Conservation (phyloP, 306 rosid species). For the Hippophae gyantsensis region DNA sequence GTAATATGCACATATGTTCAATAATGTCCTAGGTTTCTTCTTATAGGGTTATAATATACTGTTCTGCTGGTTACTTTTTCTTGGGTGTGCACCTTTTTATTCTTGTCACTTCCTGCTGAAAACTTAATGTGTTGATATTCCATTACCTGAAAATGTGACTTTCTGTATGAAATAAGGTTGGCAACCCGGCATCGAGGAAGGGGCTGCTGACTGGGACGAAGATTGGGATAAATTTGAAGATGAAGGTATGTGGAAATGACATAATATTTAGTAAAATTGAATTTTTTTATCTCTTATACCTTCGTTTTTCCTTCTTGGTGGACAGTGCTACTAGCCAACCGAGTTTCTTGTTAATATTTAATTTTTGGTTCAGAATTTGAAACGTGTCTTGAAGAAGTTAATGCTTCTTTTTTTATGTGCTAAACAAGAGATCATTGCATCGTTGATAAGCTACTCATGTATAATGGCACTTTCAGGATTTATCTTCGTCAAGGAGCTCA, state of each 20-base stretch:
- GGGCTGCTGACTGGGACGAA: slow-evolving; percentile 95
- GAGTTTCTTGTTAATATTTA: not conserved
- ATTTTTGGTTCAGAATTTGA: not conserved
- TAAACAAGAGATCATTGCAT: slow-evolving; percentile 1
- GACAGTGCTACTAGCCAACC: not conserved
- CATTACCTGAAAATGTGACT: not conserved
- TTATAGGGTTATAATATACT: too few relatives aligned
- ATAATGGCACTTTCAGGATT: slow-evolving; percentile 49
- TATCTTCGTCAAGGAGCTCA: slow-evolving; percentile 74
- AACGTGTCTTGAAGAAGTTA: too few relatives aligned
- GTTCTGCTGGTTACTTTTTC: slow-evolving; percentile 5
- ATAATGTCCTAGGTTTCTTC: too few relatives aligned
- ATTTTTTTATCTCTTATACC: too few relatives aligned
- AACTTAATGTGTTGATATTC: not conserved
- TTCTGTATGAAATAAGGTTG: slow-evolving; percentile 47
- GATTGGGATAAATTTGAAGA: slow-evolving; percentile 94
- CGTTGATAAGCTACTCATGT: slow-evolving; percentile 3
- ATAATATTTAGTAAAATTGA: not conserved
- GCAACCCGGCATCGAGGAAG: slow-evolving; percentile 89
- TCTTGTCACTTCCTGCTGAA: not conserved
- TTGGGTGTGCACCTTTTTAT: slow-evolving; percentile 1
- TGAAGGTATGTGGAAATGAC: slow-evolving; percentile 53
- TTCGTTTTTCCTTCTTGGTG: not conserved
- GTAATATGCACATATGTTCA: too few relatives aligned
- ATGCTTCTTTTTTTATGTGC: not conserved